phyloP scores from a whole-genome alignment of 1,139 yeast genomes.

The Trichomonascaceae sp. region DNA sequence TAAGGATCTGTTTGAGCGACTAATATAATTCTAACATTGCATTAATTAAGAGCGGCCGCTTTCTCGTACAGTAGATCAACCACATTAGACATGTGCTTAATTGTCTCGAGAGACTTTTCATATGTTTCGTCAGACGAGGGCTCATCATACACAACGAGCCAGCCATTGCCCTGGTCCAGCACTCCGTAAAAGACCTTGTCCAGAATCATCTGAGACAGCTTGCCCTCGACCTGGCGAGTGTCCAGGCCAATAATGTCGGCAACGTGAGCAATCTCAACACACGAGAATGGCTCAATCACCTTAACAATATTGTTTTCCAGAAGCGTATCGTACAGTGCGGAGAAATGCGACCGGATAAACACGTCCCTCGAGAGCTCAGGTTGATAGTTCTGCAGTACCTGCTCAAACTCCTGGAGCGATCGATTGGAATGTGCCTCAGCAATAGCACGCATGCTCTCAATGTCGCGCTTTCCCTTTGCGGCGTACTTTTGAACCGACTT shows the following conservation, averaged over 20 bases:
- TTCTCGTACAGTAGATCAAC: constrained; percentile 90
- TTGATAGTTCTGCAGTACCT: constrained; percentile 57
- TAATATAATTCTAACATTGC: neutral
- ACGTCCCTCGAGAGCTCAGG: constrained; percentile 74
- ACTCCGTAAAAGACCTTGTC: constrained; percentile 93
- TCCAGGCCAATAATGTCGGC: constrained; percentile 83
- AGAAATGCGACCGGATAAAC: constrained; percentile 82
- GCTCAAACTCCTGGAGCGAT: constrained; percentile 82
- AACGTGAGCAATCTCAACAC: constrained; percentile 83
- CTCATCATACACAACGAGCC: constrained; percentile 85
- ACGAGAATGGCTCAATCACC: constrained; percentile 90
- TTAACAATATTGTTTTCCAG: constrained; percentile 88
- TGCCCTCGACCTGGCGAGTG: constrained; percentile 82
- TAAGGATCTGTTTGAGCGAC: neutral
- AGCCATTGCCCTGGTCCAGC: constrained; percentile 95
- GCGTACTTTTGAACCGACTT: constrained; percentile 75
- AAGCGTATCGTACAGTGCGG: constrained; percentile 83
- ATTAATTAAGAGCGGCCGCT: constrained; percentile 57
- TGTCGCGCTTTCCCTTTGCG: constrained; percentile 34
- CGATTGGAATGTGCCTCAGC: constrained; percentile 83
- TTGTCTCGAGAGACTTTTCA: constrained; percentile 74
- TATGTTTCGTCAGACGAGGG: constrained; percentile 84
- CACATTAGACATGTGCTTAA: constrained; percentile 74
- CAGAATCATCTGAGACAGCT: constrained; percentile 89
- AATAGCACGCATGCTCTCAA: constrained; percentile 90